Base-by-base conservation (phyloP, 306 rosid genomes). In the Vigna unguiculata region DNA sequence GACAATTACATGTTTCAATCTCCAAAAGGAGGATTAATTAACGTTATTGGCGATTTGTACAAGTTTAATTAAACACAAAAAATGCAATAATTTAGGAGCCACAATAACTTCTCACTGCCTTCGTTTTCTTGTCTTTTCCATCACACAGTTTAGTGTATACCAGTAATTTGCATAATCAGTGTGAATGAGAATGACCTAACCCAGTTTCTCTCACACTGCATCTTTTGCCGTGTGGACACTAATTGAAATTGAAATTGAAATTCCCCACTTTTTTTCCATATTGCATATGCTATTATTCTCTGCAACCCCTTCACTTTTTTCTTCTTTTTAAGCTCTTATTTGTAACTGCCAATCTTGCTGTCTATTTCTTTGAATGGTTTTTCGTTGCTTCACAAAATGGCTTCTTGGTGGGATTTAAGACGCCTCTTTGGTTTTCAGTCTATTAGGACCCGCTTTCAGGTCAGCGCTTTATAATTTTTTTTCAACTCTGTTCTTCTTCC, bases 331-430 rank as follows among this genome's bases (percentile, higher is more conserved):
- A 22, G 38, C 53, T 38, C 64, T 16, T 38, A 14, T 30, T 77
- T 77, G 19, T 69, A 1, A 19, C 21, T 58, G 16, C 45, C 48
- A 34, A 15, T 48, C 38, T 45, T 38, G 32, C 49, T 59, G 4
- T 55, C 22, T 7, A 12, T 51, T 16, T 2, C 32, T 30, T 16
- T 74, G 70, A 34, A n/a, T 72, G 81, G 55, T 41, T 79, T 69
- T 69, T 76, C 22, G 55, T 41, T 59, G 62, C 75, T 78, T 74
- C 46, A 52, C 57, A 57, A 70, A 43, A 85, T 88, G 92, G 81
- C 92, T 32, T 83, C 91, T 45, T 83, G 90, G 91, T 84, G 82
- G 90, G 84, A 86, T 84, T 72, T 85, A 48, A 86, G 91, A 79
- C 73, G 85, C 65, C 68, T 82, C 72, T 86, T 81, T 79, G 59